Base-by-base conservation (phyloP, 768 basidiomycete species). In the Favolaschia claudopus region DNA sequence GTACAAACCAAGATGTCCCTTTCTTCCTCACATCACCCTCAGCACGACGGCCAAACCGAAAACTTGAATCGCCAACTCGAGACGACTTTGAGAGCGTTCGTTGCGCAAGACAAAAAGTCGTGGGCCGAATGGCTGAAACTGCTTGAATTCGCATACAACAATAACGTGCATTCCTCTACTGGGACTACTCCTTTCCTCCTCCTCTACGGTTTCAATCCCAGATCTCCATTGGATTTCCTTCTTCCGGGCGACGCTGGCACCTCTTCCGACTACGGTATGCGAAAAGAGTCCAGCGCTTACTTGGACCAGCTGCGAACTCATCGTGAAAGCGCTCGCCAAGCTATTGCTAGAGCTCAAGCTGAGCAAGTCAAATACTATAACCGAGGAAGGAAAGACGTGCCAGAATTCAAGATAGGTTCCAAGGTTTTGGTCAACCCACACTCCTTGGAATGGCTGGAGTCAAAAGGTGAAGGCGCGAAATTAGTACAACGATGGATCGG, bases 381-480 rank as follows among this genome's bases (percentile, higher is more conserved):
- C 42, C 10, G 42, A 43, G 42, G 42, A 24, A 20, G 42, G 22
- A 5, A 25, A 5, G 42, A 43, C 42, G 17, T 43, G 5, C 42
- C 42, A 20, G 42, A 43, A 43, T 22, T 22, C 42, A 25, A 27
- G n/a, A n/a, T n/a, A n/a, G n/a, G n/a, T n/a, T n/a, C n/a, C 42
- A 43, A 27, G 27, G 67, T 69, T 3, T 44, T 67, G 3, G 28
- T 68, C 7, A 67, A 67, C 20, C 63, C 67, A 1, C 64, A 69
- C 32, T 53, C 53, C 1, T 55, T 69, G 12, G 60, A 67, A 22
- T 53, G 50, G 29, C 8, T 57, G 0, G 66, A 67, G 17, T n/a
- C 50, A 4, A 59, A 69, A 54, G 67, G 67, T 0, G 50, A 45
- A 22, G 63, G 67, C 8, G 8, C 17, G 3, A 69, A 69, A 31